Base-by-base conservation (phyloP, 495 filamentous ascomycete species). In the Astrothelium subdiscretum region DNA sequence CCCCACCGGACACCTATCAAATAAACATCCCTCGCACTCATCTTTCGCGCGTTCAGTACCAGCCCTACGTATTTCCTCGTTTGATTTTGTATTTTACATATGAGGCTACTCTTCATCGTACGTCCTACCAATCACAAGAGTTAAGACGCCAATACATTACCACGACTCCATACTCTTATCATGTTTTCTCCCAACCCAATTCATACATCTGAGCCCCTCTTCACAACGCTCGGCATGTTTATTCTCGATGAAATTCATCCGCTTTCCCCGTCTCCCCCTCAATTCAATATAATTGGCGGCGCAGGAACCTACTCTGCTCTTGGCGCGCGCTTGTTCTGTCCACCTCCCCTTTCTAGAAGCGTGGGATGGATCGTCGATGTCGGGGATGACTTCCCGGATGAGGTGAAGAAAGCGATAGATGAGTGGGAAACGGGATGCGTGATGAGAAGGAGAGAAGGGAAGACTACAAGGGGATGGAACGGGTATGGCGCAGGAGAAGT, bases 211-310 rank as follows among this genome's bases (percentile, higher is more conserved):
- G 24, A 54, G 15, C 2, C 29, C 24, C 24, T 54, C 63, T 91
- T 96, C 69, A 87, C 87, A 66, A 95, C 92, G 0, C 71, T 97
- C 69, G 92, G 90, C 69, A 96, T 97, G 92, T 92, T 96, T 68
- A 96, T 96, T 57, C 88, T 97, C 62, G 92, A 98, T 78, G 90
- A 97, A 62, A 97, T 97, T 68, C 87, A 96, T 62, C 92, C 87
- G 65, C 81, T 73, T 18, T 79, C 81, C 15, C 81, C 82, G 38
- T 81, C 70, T 68, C 81, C 85, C 5, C 78, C 82, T 22, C 84
- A 84, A 31, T 81, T 78, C 63, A 81, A 94, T 66, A 79, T 96
- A 44, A 77, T 94, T 24, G 94, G 94, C 31, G 94, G 94, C 8
- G 94, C 87, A 40, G 94, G 91, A 15, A 79, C 90, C 18, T 98